These are phyloP conservation scores for Fusarium albidum DNA, from an alignment of 2,329 filamentous ascomycete genomes.

Conservation along the genomic window DNA sequence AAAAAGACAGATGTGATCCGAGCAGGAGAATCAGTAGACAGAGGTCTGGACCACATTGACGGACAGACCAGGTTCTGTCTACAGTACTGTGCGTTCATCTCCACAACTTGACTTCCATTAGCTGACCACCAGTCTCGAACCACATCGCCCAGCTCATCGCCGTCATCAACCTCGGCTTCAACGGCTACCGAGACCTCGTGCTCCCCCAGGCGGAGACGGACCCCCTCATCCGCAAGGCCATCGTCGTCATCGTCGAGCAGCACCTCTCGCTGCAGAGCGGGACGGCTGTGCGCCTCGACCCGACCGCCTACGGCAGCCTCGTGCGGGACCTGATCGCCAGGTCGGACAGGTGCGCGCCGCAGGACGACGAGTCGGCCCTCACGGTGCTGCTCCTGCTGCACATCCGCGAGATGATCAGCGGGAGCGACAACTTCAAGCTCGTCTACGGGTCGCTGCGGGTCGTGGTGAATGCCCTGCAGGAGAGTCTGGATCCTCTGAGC, in stretches of 20 bases:
- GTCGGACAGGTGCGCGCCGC: slow-evolving; percentile 28
- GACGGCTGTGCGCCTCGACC: slow-evolving; percentile 10
- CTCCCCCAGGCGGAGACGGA: slow-evolving; percentile 33
- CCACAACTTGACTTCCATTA: not conserved
- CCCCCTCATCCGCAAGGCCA: slow-evolving; percentile 26
- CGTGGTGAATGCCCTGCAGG: slow-evolving; percentile 23
- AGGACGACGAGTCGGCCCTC: slow-evolving; percentile 33
- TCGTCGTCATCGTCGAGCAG: slow-evolving; percentile 31
- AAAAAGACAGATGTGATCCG: not conserved
- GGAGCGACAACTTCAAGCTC: slow-evolving; percentile 33
- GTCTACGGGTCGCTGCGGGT: slow-evolving; percentile 30
- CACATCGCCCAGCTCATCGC: slow-evolving; percentile 35
- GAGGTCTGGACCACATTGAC: slow-evolving; percentile 30
- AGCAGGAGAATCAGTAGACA: too few relatives aligned
- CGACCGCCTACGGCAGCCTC: slow-evolving; percentile 19
- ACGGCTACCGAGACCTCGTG: slow-evolving; percentile 32
- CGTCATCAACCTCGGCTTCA: slow-evolving; percentile 37
- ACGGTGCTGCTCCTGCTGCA: slow-evolving; percentile 30
- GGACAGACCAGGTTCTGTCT: slow-evolving; percentile 29
- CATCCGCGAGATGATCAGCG: slow-evolving; percentile 36
- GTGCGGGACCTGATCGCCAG: slow-evolving; percentile 28
- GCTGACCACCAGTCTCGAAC: slow-evolving; percentile 16
- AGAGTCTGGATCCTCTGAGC: not conserved
- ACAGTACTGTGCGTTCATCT: slow-evolving; percentile 25
- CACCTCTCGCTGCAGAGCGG: slow-evolving; percentile 31